These are phyloP conservation scores for Trichoderma koningii DNA, from an alignment of 2,329 filamentous ascomycete species.

Conservation along the genomic window DNA sequence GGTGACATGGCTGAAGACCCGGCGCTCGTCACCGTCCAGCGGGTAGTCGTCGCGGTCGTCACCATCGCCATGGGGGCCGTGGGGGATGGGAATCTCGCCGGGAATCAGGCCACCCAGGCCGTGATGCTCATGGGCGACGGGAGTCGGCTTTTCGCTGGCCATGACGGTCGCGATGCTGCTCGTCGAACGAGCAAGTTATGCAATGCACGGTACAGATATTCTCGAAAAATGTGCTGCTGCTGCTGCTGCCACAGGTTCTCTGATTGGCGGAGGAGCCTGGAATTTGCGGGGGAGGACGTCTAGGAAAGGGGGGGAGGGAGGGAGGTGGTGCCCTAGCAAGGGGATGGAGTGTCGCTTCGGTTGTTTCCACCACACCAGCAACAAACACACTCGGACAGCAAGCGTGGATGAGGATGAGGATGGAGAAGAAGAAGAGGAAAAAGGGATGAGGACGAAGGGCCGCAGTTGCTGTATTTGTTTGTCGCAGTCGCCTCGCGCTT, in stretches of 20 bases:
- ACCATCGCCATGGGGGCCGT: conserved; percentile 51
- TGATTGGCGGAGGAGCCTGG: conserved; percentile 2
- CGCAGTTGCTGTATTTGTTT: conserved; percentile 21
- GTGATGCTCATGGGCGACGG: conserved; percentile 14
- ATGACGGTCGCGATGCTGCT: not conserved
- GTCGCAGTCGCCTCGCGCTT: conserved; percentile 7
- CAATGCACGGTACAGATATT: not conserved
- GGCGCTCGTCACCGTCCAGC: conserved; percentile 50
- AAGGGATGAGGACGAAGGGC: not conserved
- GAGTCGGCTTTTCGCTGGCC: conserved; percentile 7
- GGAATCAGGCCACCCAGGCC: conserved; percentile 37
- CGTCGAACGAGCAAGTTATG: conserved; percentile 3
- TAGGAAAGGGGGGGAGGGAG: not conserved
- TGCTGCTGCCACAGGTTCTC: not conserved
- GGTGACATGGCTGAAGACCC: conserved; percentile 75
- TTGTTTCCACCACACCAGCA: conserved; percentile 21
- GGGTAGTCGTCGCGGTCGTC: conserved; percentile 53
- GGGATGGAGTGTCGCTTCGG: not conserved
- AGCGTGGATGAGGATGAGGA: conserved; percentile 18
- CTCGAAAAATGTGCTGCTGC: conserved; percentile 1
- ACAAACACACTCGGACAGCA: not conserved
- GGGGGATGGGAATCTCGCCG: conserved; percentile 59
- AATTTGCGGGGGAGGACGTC: not conserved
- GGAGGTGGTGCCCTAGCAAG: conserved; percentile 1
- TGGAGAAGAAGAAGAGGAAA: not conserved